Evolutionary conservation across 2,329 filamentous ascomycete species (phyloP), one percentile per base, ranked within the genome.

Genomic region (Arthroderma sp.): DNA sequence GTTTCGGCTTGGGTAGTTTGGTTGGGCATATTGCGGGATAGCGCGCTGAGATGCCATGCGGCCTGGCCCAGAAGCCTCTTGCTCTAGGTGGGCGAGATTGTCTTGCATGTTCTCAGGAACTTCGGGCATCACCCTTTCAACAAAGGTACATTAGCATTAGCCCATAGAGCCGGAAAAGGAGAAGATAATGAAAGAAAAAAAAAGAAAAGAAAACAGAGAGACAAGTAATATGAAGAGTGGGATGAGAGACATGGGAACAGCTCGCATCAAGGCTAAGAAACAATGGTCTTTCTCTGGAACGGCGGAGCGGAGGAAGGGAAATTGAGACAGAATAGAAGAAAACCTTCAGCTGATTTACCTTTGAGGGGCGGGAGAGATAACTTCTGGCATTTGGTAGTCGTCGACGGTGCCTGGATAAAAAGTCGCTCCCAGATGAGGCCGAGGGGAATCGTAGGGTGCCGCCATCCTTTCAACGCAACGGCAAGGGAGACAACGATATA

Each of bases 91-190:
- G 58, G 89, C 84, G 53, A 98, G 77, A 66, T 85, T 89, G 59
- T 94, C 82, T 69, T 94, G 87, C 78, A 98, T 95, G 67, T 94
- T 89, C 66, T 89, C 84, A 54, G 89, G 86, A 53, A 95, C 87
- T 73, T 95, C 87, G 62, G 86, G 85, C 80, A 89, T 94, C 59
- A 93, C 79, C 70, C 86, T 94, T 34, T 34, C 32, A 34, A 11
- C 32, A 34, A 8, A 34, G 32, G 32, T 22, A 22, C 15, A 34
- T 34, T 34, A 34, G 11, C 11, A 8, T 11, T 11, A 11, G 11
- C 32, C 32, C 8, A 11, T 11, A 11, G 32, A 34, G 32, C 32
- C 32, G 32, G 41, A 44, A 45, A 44, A 38, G 8, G 32, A 8
- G 32, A 11, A 34, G 8, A 34, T 34, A 9, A 34, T 9, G 2